Evolutionary conservation across 148 eudicot genomes (phyloP).

Genomic region (Bassia scoparia): DNA sequence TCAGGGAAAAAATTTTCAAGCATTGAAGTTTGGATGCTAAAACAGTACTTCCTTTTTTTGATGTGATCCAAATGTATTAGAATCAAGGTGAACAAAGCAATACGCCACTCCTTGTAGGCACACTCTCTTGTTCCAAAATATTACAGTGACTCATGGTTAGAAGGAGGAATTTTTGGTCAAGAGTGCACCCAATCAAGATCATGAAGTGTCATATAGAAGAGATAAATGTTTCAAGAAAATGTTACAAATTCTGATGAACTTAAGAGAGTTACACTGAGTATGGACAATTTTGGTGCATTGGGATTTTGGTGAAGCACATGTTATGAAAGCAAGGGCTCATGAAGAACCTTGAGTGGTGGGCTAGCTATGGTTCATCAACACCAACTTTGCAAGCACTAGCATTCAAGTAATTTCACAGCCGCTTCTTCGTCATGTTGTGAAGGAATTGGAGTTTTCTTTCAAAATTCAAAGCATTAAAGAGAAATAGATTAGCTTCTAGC

Average conservation of each 20-base stretch:
- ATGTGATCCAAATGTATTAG: not conserved
- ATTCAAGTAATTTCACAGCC: constrained; percentile 1
- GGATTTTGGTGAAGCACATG: not conserved
- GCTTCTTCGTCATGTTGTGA: constrained; percentile 16
- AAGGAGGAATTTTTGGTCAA: not conserved
- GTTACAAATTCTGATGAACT: constrained; percentile 1
- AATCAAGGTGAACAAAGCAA: constrained; percentile 9
- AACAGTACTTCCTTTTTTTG: not conserved
- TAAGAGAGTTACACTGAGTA: not conserved
- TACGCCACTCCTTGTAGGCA: constrained; percentile 4
- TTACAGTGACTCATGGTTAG: constrained; percentile 3
- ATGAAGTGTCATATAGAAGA: not conserved
- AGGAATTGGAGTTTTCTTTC: constrained; percentile 19
- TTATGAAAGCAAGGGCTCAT: not conserved
- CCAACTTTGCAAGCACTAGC: constrained; percentile 3
- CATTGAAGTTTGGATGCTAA: not conserved
- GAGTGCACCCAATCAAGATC: constrained; percentile 1
- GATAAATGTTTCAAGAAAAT: constrained; percentile 6
- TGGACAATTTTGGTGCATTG: not conserved
- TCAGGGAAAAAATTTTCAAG: not conserved
- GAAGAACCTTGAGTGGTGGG: constrained; percentile 13
- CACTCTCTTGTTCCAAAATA: constrained; percentile 2
- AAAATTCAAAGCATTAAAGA: not conserved
- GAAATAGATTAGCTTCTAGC: constrained; percentile 3
- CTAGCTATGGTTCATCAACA: not conserved